These are phyloP conservation scores for Malbranchea cinnamomea DNA, from an alignment of 2,329 filamentous ascomycete species.

Conservation along the genomic window DNA sequence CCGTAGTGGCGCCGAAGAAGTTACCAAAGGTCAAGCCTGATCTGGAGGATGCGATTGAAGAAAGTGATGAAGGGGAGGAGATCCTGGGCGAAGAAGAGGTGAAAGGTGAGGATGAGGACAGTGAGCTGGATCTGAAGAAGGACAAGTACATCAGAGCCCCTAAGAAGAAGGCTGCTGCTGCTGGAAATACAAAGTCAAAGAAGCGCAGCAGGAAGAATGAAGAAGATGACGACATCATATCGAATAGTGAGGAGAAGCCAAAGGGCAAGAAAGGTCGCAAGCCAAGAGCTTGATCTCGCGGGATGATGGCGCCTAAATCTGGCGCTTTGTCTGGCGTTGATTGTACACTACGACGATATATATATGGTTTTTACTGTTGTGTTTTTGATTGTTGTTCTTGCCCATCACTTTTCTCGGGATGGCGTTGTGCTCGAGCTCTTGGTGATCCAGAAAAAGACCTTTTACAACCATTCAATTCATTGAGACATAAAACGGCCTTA, in stretches of 20 bases:
- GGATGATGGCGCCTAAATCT: too few species aligned
- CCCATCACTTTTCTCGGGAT: too few species aligned
- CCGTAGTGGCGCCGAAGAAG: conserved; percentile 57
- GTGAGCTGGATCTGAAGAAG: conserved; percentile 72
- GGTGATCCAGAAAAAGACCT: too few species aligned
- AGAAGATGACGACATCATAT: conserved; percentile 20
- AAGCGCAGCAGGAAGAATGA: conserved; percentile 20
- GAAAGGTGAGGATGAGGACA: conserved; percentile 52
- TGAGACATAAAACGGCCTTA: too few species aligned
- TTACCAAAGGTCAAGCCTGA: conserved; percentile 65
- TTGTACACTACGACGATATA: too few species aligned
- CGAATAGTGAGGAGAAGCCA: conserved; percentile 38
- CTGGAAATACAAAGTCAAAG: conserved; percentile 17
- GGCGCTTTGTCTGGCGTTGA: too few species aligned
- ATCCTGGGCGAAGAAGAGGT: conserved; percentile 36
- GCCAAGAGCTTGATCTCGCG: too few species aligned
- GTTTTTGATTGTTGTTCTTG: too few species aligned
- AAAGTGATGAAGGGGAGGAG: conserved; percentile 64
- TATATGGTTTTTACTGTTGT: too few species aligned
- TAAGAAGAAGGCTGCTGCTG: conserved; percentile 48
- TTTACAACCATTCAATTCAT: too few species aligned
- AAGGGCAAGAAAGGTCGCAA: conserved; percentile 22
- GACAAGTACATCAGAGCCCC: conserved; percentile 94
- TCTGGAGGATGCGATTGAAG: conserved; percentile 89
- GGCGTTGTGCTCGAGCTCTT: too few species aligned